Evolutionary conservation across 192 early-diverging fungal species (phyloP), one percentile per base, ranked within the genome.

Genomic region (Coemansia sp.): DNA sequence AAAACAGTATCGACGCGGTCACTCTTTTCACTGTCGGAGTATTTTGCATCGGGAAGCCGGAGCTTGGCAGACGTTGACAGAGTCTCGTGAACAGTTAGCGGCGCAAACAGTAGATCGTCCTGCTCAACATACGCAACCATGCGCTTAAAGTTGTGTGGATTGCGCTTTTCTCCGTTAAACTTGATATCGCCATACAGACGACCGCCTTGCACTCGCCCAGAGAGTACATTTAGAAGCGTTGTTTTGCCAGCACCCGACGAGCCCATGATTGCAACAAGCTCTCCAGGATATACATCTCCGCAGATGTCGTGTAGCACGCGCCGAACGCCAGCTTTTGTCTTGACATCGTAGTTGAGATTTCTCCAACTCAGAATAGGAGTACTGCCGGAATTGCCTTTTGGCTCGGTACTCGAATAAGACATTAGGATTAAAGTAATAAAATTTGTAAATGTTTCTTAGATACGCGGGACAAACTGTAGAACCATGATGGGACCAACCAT

Each of bases 41-140:
- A 68, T 2, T 48, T 47, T 15, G 13, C 22, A 53, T 78, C 72
- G 0, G 82, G 74, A 48, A 91, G 73, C 24, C 83, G 69, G 41
- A 91, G 64, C 1, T 73, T 64, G 6, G 90, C 90, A 9, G 85
- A 81, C 57, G 89, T 88, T 42, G 55, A 57, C 12, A 91, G 59
- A 0, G 83, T 86, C 61, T 91, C 87, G 11, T 81, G 69, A 9
- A 91, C 88, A 21, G 87, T 89, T 50, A 84, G 53, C 25, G 80
- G 60, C 44, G 67, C 64, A 57, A 58, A 53, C 21, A 71, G 27
- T 8, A 71, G 57, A 48, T 71, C 69, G 13, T 71, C 62, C 41
- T 71, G 69, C 38, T 64, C 62, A 10, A 71, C 67, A n/a, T 44
- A 71, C 9, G 51, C 58, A 3, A 57, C 24, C 27, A 58, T 39